Conservation (phyloP, 495 filamentous ascomycete genomes). For the Neurospora terricola region DNA sequence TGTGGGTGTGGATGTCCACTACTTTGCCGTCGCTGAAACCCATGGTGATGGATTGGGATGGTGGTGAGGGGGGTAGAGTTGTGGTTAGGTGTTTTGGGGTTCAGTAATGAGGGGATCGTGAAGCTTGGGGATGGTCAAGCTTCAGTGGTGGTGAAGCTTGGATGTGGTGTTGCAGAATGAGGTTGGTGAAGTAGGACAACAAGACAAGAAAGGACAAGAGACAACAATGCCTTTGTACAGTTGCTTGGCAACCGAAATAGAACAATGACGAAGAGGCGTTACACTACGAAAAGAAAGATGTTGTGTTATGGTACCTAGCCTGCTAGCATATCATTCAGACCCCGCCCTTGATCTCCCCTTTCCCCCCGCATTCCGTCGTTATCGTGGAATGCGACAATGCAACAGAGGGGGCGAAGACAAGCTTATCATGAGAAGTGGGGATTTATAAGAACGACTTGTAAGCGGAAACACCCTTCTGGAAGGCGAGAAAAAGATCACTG, state of each 20-base stretch:
- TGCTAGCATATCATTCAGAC: not conserved
- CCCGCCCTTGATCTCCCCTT: not conserved
- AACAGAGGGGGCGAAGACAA: not conserved
- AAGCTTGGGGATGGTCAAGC: not conserved
- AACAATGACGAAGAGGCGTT: not conserved
- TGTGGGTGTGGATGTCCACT: slow-evolving; percentile 90
- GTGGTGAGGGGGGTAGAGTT: not conserved
- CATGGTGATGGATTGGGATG: not conserved
- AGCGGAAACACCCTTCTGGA: not conserved
- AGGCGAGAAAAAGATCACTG: not conserved
- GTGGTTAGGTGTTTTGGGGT: not conserved
- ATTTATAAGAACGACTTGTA: not conserved
- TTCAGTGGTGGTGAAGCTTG: not conserved
- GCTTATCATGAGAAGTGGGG: not conserved
- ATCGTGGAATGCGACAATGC: not conserved
- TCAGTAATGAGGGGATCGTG: not conserved
- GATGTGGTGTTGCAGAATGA: not conserved
- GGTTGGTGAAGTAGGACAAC: not conserved
- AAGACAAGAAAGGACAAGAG: not conserved
- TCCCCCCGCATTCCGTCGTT: not conserved
- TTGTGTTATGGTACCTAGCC: not conserved
- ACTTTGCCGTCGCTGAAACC: slow-evolving; percentile 22
- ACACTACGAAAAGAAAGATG: not conserved
- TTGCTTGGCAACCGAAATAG: not conserved
- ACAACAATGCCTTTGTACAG: not conserved